A percentile compares a stretch with the other conserved stretches of the same genome.
Evolutionary conservation across 257 asterid species (phyloP).

Genomic region (Capsicum baccatum): DNA sequence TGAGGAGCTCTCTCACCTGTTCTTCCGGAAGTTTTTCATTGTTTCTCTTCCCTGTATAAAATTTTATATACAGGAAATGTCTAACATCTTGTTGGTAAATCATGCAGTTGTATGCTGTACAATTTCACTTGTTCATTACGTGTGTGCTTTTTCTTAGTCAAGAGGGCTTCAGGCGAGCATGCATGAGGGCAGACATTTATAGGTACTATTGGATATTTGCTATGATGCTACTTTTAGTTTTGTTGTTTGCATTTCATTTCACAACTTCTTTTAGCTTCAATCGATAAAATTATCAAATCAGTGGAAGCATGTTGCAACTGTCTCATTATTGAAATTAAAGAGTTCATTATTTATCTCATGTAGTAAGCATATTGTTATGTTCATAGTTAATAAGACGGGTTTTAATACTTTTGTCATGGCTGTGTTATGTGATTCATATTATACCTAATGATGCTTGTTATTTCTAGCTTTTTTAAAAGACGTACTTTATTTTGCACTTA

Average conservation of each 20-base stretch:
- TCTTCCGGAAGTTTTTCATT: background rate
- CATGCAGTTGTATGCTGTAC: slow-evolving; percentile 90
- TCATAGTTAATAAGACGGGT: background rate
- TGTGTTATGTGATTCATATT: slow-evolving; percentile 21
- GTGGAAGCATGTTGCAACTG: background rate
- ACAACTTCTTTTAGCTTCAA: slow-evolving; percentile 9
- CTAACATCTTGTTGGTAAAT: slow-evolving; percentile 29
- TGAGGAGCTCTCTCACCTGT: background rate
- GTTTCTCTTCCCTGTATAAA: background rate
- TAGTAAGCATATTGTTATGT: background rate
- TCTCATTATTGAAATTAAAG: slow-evolving; percentile 8
- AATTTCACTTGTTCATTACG: slow-evolving; percentile 89
- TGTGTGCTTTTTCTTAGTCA: slow-evolving; percentile 89
- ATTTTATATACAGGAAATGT: background rate
- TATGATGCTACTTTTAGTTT: slow-evolving; percentile 28
- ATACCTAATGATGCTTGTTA: slow-evolving; percentile 21
- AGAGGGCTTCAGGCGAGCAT: slow-evolving; percentile 93
- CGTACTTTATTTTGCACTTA: background rate
- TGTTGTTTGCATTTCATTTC: slow-evolving; percentile 23
- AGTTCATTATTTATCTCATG: background rate
- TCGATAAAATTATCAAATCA: background rate
- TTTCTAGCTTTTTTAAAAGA: background rate
- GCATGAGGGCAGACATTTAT: slow-evolving; percentile 86
- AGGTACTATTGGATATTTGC: slow-evolving; percentile 55
- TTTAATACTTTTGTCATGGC: background rate